These are phyloP conservation scores for Colletotrichum neosansevieriae DNA, from an alignment of 2,329 filamentous ascomycete genomes.

Conservation along the genomic window DNA sequence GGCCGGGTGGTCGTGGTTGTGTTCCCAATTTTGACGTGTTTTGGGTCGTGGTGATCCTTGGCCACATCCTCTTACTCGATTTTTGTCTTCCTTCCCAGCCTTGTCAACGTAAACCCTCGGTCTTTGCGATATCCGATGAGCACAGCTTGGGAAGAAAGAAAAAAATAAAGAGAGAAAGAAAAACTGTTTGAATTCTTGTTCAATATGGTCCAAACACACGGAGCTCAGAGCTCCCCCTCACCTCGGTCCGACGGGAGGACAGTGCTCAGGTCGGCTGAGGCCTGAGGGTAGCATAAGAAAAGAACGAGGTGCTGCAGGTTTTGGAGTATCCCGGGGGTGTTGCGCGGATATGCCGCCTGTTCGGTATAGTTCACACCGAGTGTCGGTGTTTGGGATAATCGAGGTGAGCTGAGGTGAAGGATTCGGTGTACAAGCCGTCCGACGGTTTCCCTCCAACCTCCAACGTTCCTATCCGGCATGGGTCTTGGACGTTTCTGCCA, in stretches of 20 bases:
- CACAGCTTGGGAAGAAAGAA: too few species aligned
- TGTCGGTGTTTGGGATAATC: constrained; percentile 14
- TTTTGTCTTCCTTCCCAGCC: background rate
- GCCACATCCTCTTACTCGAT: background rate
- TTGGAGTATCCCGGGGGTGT: background rate
- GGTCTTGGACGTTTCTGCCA: background rate
- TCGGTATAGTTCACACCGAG: constrained; percentile 27
- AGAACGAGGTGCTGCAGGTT: background rate
- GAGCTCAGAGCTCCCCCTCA: too few species aligned
- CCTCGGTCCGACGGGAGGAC: background rate
- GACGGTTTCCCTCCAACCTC: background rate
- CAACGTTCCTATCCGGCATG: background rate
- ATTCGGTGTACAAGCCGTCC: constrained; percentile 10
- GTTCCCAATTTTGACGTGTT: constrained; percentile 6
- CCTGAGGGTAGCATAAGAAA: background rate
- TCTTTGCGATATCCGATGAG: too few species aligned
- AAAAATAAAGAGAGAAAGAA: too few species aligned
- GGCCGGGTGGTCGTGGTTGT: constrained; percentile 24
- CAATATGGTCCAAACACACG: too few species aligned
- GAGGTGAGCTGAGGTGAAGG: constrained; percentile 25
- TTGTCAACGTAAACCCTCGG: background rate
- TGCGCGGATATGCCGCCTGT: background rate
- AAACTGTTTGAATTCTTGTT: too few species aligned
- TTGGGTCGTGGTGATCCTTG: constrained; percentile 16
- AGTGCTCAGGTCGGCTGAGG: constrained; percentile 10